Base-by-base conservation (phyloP, 257 asterid genomes). In the Solanum clarkiae region DNA sequence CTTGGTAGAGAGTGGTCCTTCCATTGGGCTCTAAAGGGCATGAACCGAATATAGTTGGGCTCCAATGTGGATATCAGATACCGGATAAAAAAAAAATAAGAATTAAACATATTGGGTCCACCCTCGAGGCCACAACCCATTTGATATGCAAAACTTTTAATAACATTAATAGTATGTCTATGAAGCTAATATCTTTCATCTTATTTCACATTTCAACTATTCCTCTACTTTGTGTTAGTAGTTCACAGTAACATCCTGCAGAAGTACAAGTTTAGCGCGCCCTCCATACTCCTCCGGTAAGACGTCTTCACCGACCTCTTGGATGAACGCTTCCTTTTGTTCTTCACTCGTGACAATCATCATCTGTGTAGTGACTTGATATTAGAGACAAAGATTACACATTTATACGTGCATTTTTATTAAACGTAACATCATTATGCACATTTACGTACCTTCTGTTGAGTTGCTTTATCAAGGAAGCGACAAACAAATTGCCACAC, bases 201-300 rank as follows among this genome's bases (percentile, higher is more conserved):
- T 24, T 14, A 8, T 51, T 77, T 77, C 44, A 20, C 40, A 29
- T 49, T 77, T 24, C 45, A 24, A 75, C 15, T 14, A 15, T 24
- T 77, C 26, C 63, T 77, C 63, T 53, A 65, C 44, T 45, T 56
- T 70, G 49, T 26, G 84, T 82, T 87, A 59, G 86, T 80, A 69
- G 86, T 80, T 80, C 49, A 47, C 82, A 68, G 74, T 86, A 75
- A 84, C 88, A 87, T 93, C 93, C 85, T 95, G 96, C 85, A 94
- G 24, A n/a, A 80, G 91, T 32, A 84, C 87, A 32, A 86, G 88
- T 69, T 93, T 86, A 54, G 96, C 92, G 40, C 72, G 75, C 65
- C 98, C 98, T 15, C 97, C 98, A 80, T 93, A 92, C 86, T 92
- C 96, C 88, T 88, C 96, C 0, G 96, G 95, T 86, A 95, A 86